Base-by-base conservation (phyloP, 2,329 filamentous ascomycete species). In the Xylaria sp. region DNA sequence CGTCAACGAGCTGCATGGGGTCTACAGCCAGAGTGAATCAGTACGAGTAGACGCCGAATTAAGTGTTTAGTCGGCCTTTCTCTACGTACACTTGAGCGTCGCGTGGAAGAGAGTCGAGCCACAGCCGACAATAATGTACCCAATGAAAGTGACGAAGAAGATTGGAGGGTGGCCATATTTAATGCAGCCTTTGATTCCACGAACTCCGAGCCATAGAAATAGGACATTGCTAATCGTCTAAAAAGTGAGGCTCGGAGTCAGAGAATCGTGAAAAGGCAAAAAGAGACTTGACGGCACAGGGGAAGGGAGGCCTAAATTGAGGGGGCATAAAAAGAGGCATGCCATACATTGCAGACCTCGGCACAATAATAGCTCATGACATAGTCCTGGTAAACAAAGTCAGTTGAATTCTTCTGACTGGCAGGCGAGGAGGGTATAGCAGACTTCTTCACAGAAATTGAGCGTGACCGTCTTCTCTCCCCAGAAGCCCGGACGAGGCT, bases 391-490 rank as follows among this genome's bases (percentile, higher is more conserved):
- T 18, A 34, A 23, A 32, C 34, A 66, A 55, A 56, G 68, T 75
- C 28, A 74, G 70, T 50, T 51, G 55, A 57, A 13, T 20, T 8
- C 6, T 41, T 50, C 52, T 20, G 20, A 23, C 25, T 6, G 12
- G 10, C 5, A 18, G 13, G 46, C 20, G 13, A 28, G 34, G 28
- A 18, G 18, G n/a, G 6, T 12, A 37, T 32, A 6, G 51, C 79
- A 70, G 79, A 90, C 90, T 85, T 94, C 92, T 85, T 94, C 92
- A 77, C 92, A 94, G 87, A 92, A 94, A 78, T 94, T 93, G 54
- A 93, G 76, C 0, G 91, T 93, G 9, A 89, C 90, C 1, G 91
- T 93, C 65, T 91, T 89, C 25, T 90, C 88, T 6, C 85, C 87
- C 91, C 91, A 94, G 78, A 88, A 89, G 23, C 90, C 90, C 46